These are phyloP conservation scores for Paspalum vaginatum DNA, from an alignment of 176 grass and related monocot species.

Conservation along the genomic window DNA sequence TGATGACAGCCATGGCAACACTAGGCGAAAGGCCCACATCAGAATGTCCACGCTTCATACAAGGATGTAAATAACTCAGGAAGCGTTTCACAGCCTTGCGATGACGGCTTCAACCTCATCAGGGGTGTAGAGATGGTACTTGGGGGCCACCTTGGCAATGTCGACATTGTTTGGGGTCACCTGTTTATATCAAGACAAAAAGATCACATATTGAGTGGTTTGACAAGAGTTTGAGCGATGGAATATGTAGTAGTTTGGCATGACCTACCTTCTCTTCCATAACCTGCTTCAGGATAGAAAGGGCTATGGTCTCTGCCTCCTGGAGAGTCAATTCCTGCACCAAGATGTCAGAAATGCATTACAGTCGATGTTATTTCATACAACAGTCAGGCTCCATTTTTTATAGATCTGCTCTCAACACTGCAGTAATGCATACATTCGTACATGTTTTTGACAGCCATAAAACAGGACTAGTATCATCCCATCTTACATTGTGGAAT, in stretches of 20 bases:
- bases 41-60: conserved; percentile 2
- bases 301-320: conserved; percentile 94
- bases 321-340: conserved; percentile 78
- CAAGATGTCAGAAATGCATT: neutral
- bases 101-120: conserved; percentile 78
- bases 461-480: neutral
- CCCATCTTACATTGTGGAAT: neutral
- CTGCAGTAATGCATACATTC: neutral
- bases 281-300: conserved; percentile 95
- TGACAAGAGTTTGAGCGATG: neutral
- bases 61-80: neutral
- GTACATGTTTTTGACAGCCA: neutral
- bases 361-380: conserved; percentile 2
- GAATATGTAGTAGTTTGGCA: neutral
- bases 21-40: neutral
- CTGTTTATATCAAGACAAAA: conserved; percentile 34
- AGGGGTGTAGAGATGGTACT: conserved; percentile 80
- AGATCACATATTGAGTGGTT: neutral
- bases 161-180: conserved; percentile 86
- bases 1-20: conserved; percentile 21
- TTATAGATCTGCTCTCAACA: neutral
- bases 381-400: neutral
- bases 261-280: conserved; percentile 89
- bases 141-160: conserved; percentile 69
- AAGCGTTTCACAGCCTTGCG: conserved; percentile 48